Evolutionary conservation across 1,139 yeast genomes (phyloP).

Genomic region (Geotrichum histeridarum): DNA sequence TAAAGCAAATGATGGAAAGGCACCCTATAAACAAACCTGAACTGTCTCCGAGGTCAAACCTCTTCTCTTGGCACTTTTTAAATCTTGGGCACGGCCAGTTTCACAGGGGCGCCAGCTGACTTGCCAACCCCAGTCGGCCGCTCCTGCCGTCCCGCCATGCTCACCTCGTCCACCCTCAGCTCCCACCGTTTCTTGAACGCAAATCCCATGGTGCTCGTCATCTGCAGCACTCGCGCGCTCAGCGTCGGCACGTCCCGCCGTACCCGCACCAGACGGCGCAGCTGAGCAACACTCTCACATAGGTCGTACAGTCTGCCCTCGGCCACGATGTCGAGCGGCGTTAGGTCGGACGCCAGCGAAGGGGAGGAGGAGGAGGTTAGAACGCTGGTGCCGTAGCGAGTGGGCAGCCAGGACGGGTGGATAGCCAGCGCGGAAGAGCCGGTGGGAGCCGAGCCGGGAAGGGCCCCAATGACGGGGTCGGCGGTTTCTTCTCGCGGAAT

Average conservation of each 20-base stretch:
- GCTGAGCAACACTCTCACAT: conserved; percentile 32
- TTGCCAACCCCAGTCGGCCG: too few species aligned
- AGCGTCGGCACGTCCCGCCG: conserved; percentile 21
- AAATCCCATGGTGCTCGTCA: conserved; percentile 9
- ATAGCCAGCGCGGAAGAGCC: background rate
- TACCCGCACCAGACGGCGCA: conserved; percentile 23
- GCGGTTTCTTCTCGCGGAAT: conserved; percentile 19
- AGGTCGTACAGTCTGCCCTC: conserved; percentile 32
- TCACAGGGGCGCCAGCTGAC: too few species aligned
- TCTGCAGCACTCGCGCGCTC: conserved; percentile 9
- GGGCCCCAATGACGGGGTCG: conserved; percentile 16
- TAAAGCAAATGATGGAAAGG: too few species aligned
- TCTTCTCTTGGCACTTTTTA: too few species aligned
- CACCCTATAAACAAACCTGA: too few species aligned
- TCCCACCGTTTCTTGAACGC: conserved; percentile 3
- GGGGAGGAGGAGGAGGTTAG: background rate
- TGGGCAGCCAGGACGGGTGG: background rate
- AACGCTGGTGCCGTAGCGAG: background rate
- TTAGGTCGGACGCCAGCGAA: background rate
- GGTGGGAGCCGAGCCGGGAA: background rate
- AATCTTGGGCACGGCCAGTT: too few species aligned
- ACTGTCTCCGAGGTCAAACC: too few species aligned
- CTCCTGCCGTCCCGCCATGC: too few species aligned
- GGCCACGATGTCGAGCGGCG: conserved; percentile 23
- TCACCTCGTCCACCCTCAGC: background rate